Conservation (phyloP, 805 yeast genomes). For the Candida argentea region DNA sequence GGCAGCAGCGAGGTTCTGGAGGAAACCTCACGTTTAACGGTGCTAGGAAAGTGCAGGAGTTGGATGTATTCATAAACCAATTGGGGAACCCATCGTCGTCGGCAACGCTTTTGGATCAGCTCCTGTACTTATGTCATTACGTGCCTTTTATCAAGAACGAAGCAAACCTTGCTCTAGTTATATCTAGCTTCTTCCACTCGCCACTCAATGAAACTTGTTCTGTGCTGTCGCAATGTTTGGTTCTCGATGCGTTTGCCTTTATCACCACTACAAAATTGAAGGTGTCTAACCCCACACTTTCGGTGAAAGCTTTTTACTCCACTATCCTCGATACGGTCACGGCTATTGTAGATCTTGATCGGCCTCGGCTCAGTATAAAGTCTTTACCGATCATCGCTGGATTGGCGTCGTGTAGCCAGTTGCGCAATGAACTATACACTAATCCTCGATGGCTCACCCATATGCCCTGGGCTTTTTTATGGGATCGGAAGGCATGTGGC, state of each 20-base stretch:
- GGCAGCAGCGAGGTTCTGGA: no score
- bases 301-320: slow-evolving; percentile 34
- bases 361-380: slow-evolving; percentile 31
- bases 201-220: no score
- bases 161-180: slow-evolving; percentile 34
- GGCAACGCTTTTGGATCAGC: slow-evolving; percentile 19
- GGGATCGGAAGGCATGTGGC: slow-evolving; percentile 19
- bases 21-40: no score
- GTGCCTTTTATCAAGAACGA: slow-evolving; percentile 40
- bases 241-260: slow-evolving; percentile 40
- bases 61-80: slow-evolving; percentile 38
- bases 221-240: no score
- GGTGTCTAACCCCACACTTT: slow-evolving; percentile 38
- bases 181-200: slow-evolving; percentile 34
- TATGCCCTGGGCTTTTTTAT: no score
- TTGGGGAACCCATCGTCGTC: slow-evolving; percentile 29
- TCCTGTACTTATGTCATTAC: slow-evolving; percentile 42
- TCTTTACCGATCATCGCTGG: slow-evolving; percentile 40
- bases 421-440: slow-evolving; percentile 24
- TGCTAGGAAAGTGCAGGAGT: no score
- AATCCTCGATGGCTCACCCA: slow-evolving; percentile 15
- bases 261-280: slow-evolving; percentile 35
- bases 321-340: slow-evolving; percentile 23
- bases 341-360: slow-evolving; percentile 21
- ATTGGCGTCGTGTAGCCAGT: slow-evolving; percentile 24